Evolutionary conservation across 805 yeast genomes (phyloP).

Genomic region (Lipomyces sp.): DNA sequence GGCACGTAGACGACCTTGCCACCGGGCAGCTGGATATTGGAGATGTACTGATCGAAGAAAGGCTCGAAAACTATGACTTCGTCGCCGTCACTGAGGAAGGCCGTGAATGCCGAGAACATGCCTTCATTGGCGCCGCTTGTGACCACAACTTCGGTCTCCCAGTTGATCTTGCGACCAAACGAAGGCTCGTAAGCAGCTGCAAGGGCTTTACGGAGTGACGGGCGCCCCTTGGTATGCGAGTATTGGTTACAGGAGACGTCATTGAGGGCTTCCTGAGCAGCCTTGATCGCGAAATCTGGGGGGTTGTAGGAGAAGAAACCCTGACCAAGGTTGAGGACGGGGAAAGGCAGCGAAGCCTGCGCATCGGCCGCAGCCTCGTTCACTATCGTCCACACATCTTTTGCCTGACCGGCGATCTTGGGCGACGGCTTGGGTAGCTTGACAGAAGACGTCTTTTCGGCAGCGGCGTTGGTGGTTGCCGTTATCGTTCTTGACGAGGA

Average conservation of each 20-base stretch:
- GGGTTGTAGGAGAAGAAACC: constrained; percentile 97
- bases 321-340: constrained; percentile 89
- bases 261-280: constrained; percentile 76
- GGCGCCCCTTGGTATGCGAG: constrained; percentile 88
- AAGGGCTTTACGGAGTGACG: constrained; percentile 70
- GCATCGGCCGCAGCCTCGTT: constrained; percentile 94
- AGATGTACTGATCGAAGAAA: constrained; percentile 93
- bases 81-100: constrained; percentile 82
- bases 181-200: constrained; percentile 72
- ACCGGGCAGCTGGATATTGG: constrained; percentile 92
- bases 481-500: not conserved
- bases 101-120: constrained; percentile 81
- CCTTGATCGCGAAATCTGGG: constrained; percentile 86
- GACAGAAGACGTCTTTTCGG: constrained; percentile 5
- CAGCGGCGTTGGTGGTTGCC: not conserved
- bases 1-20: constrained; percentile 89
- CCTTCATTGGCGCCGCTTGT: constrained; percentile 98
- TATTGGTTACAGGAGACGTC: constrained; percentile 84
- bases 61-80: constrained; percentile 97
- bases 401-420: constrained; percentile 36
- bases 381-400: constrained; percentile 91
- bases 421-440: constrained; percentile 32
- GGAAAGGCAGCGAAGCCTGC: constrained; percentile 66
- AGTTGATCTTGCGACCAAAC: constrained; percentile 61
- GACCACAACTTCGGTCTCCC: constrained; percentile 67